phyloP scores from a whole-genome alignment of 306 rosid species.

The Herpetospermum pedunculosum region DNA sequence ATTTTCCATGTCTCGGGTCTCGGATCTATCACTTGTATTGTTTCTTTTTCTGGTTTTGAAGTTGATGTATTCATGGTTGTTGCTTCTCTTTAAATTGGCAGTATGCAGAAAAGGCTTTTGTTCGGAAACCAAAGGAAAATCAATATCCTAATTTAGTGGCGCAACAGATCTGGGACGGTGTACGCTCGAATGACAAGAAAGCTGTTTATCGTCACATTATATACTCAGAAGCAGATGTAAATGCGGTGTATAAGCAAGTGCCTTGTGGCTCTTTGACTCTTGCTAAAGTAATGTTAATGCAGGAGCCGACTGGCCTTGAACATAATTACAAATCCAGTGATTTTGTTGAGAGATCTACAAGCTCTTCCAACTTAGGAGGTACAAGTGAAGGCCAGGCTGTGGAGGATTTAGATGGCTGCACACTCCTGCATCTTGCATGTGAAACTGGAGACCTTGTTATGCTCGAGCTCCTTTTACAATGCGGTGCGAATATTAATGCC shows the following conservation, averaged over 20 bases:
- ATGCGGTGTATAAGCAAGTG: constrained; percentile 54
- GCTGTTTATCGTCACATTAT: constrained; percentile 87
- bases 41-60: neutral
- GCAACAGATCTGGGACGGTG: constrained; percentile 89
- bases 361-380: constrained; percentile 35
- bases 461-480: constrained; percentile 96
- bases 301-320: constrained; percentile 59
- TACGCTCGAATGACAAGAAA: constrained; percentile 83
- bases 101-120: constrained; percentile 93
- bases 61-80: neutral
- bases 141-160: constrained; percentile 61
- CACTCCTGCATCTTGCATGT: constrained; percentile 90
- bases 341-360: constrained; percentile 55
- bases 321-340: constrained; percentile 39
- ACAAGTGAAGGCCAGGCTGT: constrained; percentile 45
- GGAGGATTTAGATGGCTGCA: constrained; percentile 66
- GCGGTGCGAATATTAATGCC: constrained; percentile 76
- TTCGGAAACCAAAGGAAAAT: constrained; percentile 66
- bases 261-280: constrained; percentile 58
- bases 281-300: constrained; percentile 85
- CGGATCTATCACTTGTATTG: neutral
- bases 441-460: constrained; percentile 90
- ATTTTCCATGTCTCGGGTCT: too few relatives aligned
- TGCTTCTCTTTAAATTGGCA: constrained; percentile 23
- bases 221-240: constrained; percentile 69